Base-by-base conservation (phyloP, 1,284 basidiomycete species). In the Thelephora terrestris region DNA sequence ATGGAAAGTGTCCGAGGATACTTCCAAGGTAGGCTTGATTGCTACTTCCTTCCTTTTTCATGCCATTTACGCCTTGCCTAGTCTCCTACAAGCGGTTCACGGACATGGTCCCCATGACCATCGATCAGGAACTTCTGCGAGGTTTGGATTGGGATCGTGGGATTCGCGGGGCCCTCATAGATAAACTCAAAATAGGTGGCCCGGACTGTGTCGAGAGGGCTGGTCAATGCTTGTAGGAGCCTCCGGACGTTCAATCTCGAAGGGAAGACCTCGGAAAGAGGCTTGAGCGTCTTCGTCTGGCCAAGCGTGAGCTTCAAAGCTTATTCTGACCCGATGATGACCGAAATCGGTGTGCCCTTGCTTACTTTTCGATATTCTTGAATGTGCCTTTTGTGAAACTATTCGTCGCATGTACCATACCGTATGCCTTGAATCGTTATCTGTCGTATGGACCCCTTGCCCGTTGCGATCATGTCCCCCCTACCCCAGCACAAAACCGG, bases 1-100 rank as follows among this genome's bases (percentile, higher is more conserved):
- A 84, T 85, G 79, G 78, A 82, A 0, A 73, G 78, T 40, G 79
- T 82, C 4, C 68, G 79, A 5, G 85, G 79, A 0, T 86, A 86
- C 55, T 86, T 83, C 59, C 79, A 84, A 71, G 78, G 80, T 81
- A 51, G 9, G 40, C n/a, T 45, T 14, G 34, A 12, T 14, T 16
- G 3, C 17, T 2, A 35, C 34, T n/a, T 21, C 42, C 44, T 32
- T 34, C 20, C 37, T 46, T 21, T 25, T 3, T 25, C 20, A 17
- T 5, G n/a, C 25, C 39, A n/a, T n/a, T 14, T 16, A 21, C 14
- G 34, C 43, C 29, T 16, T 32, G 1, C 18, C 7, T 52, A 84
- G 83, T 85, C 1, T 72, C 82, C 0, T 83, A 79, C 58, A 83
- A 85, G 58, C 76, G 83, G 0, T 78, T 82, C 44, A 65, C 67